Evolutionary conservation across 495 filamentous ascomycete genomes (phyloP).

Genomic region (Echria macrotheca): DNA sequence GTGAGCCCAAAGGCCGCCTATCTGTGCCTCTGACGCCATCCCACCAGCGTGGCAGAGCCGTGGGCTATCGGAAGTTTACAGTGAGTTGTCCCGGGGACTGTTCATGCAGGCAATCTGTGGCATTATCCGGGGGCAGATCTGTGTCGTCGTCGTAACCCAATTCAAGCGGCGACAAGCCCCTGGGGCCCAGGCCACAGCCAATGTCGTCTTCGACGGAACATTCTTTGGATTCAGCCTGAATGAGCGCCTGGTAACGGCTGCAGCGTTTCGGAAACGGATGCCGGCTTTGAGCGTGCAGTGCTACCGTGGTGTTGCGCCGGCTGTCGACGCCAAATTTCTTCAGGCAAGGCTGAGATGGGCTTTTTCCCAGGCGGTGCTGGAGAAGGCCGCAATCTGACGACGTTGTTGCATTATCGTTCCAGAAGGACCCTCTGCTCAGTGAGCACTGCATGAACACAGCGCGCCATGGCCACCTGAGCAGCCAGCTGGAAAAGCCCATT

Average conservation of each 20-base stretch:
- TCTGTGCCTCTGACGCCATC: constrained; percentile 2
- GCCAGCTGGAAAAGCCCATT: not conserved
- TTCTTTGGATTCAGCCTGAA: constrained; percentile 11
- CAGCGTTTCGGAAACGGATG: constrained; percentile 5
- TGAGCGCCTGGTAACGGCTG: not conserved
- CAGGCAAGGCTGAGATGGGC: constrained; percentile 7
- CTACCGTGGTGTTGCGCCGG: too few species aligned
- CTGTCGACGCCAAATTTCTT: too few species aligned
- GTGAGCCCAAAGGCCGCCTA: too few species aligned
- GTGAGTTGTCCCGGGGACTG: not conserved
- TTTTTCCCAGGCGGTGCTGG: not conserved
- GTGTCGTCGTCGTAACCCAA: not conserved
- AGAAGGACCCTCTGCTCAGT: not conserved
- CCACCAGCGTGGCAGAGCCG: not conserved
- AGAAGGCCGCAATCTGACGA: not conserved
- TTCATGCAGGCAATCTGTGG: constrained; percentile 6
- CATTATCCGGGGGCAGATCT: constrained; percentile 8
- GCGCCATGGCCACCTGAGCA: not conserved
- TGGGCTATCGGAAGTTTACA: constrained; percentile 4
- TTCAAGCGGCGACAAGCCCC: constrained; percentile 1
- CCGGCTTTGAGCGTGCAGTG: not conserved
- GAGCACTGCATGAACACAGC: not conserved
- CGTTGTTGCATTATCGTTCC: not conserved
- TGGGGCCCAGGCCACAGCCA: too few species aligned
- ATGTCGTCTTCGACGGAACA: constrained; percentile 6